Evolutionary conservation across 371 early-diverging fungal genomes (phyloP).

Genomic region (Parasitella parasitica): DNA sequence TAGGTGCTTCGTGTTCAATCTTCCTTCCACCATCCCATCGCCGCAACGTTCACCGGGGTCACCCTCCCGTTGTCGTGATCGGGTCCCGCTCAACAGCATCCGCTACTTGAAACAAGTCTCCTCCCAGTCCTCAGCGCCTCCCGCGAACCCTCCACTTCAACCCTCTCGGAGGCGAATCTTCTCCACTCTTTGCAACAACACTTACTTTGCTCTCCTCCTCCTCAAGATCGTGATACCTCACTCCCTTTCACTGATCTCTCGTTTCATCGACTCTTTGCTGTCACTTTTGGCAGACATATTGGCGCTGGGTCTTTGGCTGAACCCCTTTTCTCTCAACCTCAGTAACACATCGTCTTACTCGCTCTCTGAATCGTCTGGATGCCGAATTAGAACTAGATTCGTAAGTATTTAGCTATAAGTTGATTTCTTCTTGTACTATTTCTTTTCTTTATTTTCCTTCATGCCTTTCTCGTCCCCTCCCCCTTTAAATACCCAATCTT

Average conservation of each 20-base stretch:
- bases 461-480: not conserved
- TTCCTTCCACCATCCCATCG: not conserved
- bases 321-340: not conserved
- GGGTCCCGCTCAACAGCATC: not conserved
- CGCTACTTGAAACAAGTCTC: not conserved
- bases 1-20: not conserved
- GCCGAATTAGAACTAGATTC: not conserved
- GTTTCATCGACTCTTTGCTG: not conserved
- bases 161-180: not conserved
- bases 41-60: not conserved
- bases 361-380: not conserved
- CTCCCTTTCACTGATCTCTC: not conserved
- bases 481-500: constrained; percentile 1
- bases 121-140: not conserved
- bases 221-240: not conserved
- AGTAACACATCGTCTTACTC: not conserved
- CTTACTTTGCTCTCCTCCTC: not conserved
- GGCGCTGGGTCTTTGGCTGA: not conserved
- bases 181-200: not conserved
- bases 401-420: not conserved
- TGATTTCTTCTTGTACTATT: not conserved
- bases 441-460: not conserved
- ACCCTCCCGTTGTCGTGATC: not conserved
- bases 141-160: not conserved
- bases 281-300: not conserved